Conservation (phyloP, 164 flowering plant genomes). For the Saururus chinensis region DNA sequence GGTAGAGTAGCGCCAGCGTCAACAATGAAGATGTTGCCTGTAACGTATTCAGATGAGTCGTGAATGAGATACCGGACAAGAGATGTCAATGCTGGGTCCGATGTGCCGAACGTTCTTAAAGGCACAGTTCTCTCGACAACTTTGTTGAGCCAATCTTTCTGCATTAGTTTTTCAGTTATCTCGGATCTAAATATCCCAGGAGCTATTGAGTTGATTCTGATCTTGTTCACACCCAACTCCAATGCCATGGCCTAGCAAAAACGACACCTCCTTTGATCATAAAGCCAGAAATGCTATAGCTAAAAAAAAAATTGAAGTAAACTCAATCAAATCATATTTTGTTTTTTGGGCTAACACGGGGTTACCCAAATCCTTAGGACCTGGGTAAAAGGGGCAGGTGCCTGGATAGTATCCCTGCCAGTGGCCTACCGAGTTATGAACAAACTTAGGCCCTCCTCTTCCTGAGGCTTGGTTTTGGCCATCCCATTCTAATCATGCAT, state of each 20-base stretch:
- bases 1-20: slow-evolving; percentile 36
- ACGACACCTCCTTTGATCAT: slow-evolving; percentile 6
- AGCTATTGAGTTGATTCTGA: slow-evolving; percentile 29
- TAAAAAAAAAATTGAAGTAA: background rate
- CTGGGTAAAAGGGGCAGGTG: no score
- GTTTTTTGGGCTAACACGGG: no score
- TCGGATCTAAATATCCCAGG: slow-evolving; percentile 37
- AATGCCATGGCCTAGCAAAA: slow-evolving; percentile 42
- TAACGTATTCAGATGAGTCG: slow-evolving; percentile 30
- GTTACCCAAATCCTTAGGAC: no score
- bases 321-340: no score
- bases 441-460: no score
- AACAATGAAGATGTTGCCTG: slow-evolving; percentile 31
- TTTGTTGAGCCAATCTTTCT: slow-evolving; percentile 30
- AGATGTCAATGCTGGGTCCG: slow-evolving; percentile 35
- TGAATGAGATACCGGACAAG: slow-evolving; percentile 34
- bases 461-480: no score
- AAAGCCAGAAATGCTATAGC: no score
- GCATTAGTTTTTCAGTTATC: slow-evolving; percentile 26
- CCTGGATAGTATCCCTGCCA: no score
- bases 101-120: slow-evolving; percentile 19
- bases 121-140: slow-evolving; percentile 26
- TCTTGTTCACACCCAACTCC: slow-evolving; percentile 29
- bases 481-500: no score
- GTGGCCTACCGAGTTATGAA: no score